Evolutionary conservation across 345 rosid species (phyloP).

Genomic region (Eucalyptus virginea): DNA sequence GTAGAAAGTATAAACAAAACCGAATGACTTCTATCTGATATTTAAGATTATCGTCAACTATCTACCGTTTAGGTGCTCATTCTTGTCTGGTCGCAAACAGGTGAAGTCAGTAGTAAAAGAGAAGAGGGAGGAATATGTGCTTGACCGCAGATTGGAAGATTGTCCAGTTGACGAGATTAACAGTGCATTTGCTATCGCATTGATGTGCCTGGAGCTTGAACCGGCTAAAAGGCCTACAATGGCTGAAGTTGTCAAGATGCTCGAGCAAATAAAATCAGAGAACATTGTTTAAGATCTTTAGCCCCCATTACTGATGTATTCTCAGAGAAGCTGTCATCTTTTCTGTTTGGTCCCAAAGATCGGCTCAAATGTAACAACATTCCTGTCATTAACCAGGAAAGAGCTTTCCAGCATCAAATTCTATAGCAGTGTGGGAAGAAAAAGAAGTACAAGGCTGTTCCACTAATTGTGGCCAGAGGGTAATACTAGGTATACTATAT

Average conservation of each 20-base stretch:
- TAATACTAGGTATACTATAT: neutral
- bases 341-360: neutral
- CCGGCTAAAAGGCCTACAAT: conserved; percentile 71
- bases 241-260: conserved; percentile 81
- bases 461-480: neutral
- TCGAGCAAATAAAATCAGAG: conserved; percentile 33
- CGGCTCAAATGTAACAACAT: neutral
- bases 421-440: neutral
- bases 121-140: conserved; percentile 47
- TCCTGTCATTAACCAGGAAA: neutral
- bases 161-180: conserved; percentile 46
- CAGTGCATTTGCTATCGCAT: conserved; percentile 39
- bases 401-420: neutral
- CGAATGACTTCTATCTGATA: neutral
- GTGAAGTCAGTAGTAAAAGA: conserved; percentile 63
- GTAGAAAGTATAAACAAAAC: neutral
- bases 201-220: conserved; percentile 78
- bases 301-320: neutral
- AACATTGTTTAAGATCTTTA: conserved; percentile 3
- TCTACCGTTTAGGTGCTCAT: neutral
- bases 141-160: conserved; percentile 44
- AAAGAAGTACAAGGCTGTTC: neutral
- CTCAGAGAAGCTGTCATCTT: neutral
- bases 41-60: neutral
- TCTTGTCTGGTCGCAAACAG: conserved; percentile 12